Evolutionary conservation across 169 alveolate species (phyloP), one percentile per base, ranked within the genome.

Genomic region (Babesia bovis): DNA sequence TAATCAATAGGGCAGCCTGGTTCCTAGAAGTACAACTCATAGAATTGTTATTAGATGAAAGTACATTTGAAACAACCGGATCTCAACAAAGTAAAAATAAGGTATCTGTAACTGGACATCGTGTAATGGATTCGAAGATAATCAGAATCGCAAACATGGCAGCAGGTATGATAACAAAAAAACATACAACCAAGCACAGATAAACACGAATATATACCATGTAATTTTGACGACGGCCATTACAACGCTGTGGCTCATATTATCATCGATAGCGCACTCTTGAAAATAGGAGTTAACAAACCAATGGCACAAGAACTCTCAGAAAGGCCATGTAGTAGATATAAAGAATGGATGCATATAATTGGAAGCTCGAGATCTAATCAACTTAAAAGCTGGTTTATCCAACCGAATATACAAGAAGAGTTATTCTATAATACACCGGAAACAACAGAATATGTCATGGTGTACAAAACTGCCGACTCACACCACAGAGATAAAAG

Each of bases 1-100:
- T 55, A 17, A 30, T 73, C 59, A 41, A 23, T 12, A 21, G 51
- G 15, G 17, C 61, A 4, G 58, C 75, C 10, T 30, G 60, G 25
- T 73, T 67, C 25, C 53, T 73, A 15, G 84, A 73, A 35, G 57
- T 23, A 12, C 50, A 51, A 19, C 84, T 73, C 19, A 3, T 63
- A 10, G n/a, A 26, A 28, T 21, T 6, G 4, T 72, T 42, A 12
- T 28, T 7, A n/a, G 23, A 10, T 15, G 41, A 15, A 13, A 19
- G 45, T n/a, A n/a, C n/a, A n/a, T n/a, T n/a, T n/a, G n/a, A n/a
- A n/a, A n/a, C n/a, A n/a, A n/a, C n/a, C n/a, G n/a, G n/a, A n/a
- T n/a, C n/a, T n/a, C n/a, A n/a, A n/a, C n/a, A n/a, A n/a, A n/a
- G n/a, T n/a, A n/a, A n/a, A n/a, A n/a, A n/a, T n/a, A n/a, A n/a